Conservation (phyloP, 441 rosid genomes). For the Cnidoscolus chayamansa region DNA sequence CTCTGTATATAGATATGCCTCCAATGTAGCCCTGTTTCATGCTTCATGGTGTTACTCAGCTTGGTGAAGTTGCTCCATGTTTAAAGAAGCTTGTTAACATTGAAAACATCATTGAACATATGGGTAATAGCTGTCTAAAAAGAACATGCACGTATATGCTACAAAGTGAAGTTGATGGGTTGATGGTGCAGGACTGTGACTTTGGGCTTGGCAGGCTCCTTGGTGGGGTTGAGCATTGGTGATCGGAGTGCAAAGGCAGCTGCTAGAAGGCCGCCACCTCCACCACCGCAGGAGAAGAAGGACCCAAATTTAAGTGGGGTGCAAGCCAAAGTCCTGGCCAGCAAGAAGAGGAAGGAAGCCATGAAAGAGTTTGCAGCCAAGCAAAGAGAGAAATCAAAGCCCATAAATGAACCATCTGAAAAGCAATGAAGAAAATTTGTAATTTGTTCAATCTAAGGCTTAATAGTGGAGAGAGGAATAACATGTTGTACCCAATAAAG, state of each 20-base stretch:
- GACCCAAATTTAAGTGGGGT: conserved; percentile 73
- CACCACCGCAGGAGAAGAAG: conserved; percentile 52
- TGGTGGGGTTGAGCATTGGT: conserved; percentile 43
- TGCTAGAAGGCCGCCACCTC: conserved; percentile 69
- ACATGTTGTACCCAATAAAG: too few relatives aligned
- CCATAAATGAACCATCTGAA: conserved; percentile 18
- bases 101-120: too few relatives aligned
- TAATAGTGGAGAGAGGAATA: too few relatives aligned
- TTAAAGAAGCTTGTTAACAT: too few relatives aligned
- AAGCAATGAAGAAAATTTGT: too few relatives aligned
- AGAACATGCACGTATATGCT: too few relatives aligned
- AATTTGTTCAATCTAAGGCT: too few relatives aligned
- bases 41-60: not conserved
- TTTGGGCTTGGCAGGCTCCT: conserved; percentile 42
- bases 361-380: conserved; percentile 62
- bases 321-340: conserved; percentile 76
- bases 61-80: not conserved
- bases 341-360: conserved; percentile 89
- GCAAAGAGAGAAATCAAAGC: conserved; percentile 66
- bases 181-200: conserved; percentile 32
- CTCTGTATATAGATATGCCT: not conserved
- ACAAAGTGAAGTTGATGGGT: not conserved
- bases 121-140: too few relatives aligned
- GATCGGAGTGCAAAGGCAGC: conserved; percentile 49
- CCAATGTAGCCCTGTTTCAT: not conserved